phyloP scores from a whole-genome alignment of 2,329 filamentous ascomycete genomes.

The Parastagonospora avenae region DNA sequence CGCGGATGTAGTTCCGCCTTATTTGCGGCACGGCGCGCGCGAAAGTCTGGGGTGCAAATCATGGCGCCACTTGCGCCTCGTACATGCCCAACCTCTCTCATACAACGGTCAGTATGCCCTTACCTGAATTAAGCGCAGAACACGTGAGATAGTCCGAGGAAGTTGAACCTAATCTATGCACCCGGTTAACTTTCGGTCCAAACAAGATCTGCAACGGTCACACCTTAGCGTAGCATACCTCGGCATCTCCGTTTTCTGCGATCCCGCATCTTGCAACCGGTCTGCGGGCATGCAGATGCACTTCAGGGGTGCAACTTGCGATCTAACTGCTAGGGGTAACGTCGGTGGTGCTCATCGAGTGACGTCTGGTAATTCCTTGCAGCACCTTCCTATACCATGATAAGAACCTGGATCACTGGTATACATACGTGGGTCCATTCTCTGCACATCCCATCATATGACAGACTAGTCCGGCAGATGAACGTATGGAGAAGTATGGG shows the following conservation, averaged over 20 bases:
- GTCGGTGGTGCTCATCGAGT: constrained; percentile 1
- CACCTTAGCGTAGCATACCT: constrained; percentile 6
- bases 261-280: background rate
- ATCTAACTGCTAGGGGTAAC: background rate
- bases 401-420: background rate
- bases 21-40: no score
- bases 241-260: constrained; percentile 4
- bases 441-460: constrained; percentile 2
- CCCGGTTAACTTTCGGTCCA: no score
- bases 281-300: background rate
- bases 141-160: no score
- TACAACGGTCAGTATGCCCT: no score
- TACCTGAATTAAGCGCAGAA: no score
- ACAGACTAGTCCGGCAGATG: constrained; percentile 1
- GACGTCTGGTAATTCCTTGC: constrained; percentile 1
- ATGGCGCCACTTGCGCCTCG: no score
- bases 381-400: background rate
- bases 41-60: no score
- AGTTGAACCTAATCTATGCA: no score
- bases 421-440: background rate
- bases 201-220: background rate
- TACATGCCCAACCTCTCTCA: no score
- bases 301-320: background rate
- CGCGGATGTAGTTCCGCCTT: no score
- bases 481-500: constrained; percentile 4